Conservation (phyloP, 768 basidiomycete species). For the Rhodotorula sphaerocarpa region DNA sequence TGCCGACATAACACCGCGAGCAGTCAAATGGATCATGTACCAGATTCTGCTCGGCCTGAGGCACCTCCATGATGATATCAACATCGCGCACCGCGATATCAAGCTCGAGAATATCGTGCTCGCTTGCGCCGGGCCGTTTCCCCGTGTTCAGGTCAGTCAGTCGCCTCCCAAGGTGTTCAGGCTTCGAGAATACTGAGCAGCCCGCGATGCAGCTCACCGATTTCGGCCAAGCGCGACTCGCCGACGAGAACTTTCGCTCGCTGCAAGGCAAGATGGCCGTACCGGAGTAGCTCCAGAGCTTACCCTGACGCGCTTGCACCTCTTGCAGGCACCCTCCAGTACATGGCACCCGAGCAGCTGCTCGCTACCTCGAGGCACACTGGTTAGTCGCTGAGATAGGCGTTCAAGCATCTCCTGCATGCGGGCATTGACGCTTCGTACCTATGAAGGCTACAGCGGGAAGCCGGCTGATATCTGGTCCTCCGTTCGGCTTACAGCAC, state of each 20-base stretch:
- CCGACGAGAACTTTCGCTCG: neutral
- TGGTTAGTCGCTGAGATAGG: neutral
- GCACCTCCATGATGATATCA: conserved; percentile 21
- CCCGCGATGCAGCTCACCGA: conserved; percentile 7
- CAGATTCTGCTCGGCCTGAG: conserved; percentile 22
- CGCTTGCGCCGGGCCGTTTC: neutral
- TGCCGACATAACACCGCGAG: neutral
- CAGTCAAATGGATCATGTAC: conserved; percentile 25
- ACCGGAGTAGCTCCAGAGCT: too few species aligned
- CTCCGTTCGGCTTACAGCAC: neutral
- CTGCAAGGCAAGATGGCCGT: conserved; percentile 10
- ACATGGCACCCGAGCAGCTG: conserved; percentile 20
- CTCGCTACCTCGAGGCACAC: conserved; percentile 6
- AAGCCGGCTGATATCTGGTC: conserved; percentile 10
- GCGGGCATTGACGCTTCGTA: too few species aligned
- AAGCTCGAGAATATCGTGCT: conserved; percentile 30
- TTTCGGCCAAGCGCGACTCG: conserved; percentile 12
- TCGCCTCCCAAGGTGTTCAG: too few species aligned
- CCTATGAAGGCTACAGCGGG: conserved; percentile 21
- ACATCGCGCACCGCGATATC: conserved; percentile 23
- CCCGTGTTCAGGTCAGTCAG: conserved; percentile 7
- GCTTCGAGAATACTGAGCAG: too few species aligned
- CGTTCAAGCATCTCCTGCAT: too few species aligned
- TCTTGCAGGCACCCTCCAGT: conserved; percentile 15
- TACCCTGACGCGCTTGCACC: too few species aligned